Evolutionary conservation across 2,329 filamentous ascomycete species (phyloP).

Genomic region (Hypoxylon sp.): DNA sequence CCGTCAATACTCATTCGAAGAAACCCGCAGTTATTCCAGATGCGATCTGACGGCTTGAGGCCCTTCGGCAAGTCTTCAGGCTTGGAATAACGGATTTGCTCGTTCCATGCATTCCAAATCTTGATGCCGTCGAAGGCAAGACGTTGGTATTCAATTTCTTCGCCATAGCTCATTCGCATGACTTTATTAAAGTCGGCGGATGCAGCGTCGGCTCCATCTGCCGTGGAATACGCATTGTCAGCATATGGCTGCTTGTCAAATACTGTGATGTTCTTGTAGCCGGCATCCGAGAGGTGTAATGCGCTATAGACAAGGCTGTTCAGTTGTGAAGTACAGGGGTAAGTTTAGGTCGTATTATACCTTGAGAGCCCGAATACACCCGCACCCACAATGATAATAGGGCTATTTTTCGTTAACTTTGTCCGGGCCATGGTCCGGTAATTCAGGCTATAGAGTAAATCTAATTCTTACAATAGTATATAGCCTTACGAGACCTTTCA

Average conservation of each 20-base stretch:
- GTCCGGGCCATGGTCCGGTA: conserved; percentile 12
- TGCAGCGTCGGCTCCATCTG: conserved; percentile 54
- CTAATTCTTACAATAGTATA: not conserved
- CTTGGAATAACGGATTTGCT: conserved; percentile 51
- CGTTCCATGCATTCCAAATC: conserved; percentile 62
- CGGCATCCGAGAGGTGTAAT: conserved; percentile 58
- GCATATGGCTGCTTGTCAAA: conserved; percentile 62
- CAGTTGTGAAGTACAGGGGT: conserved; percentile 1
- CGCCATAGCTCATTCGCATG: conserved; percentile 58
- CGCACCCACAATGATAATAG: conserved; percentile 58
- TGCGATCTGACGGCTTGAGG: conserved; percentile 46
- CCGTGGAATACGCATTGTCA: conserved; percentile 57
- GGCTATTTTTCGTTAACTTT: conserved; percentile 27
- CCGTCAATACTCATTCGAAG: conserved; percentile 49
- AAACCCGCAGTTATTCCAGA: conserved; percentile 35
- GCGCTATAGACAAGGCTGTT: conserved; percentile 37
- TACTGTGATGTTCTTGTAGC: conserved; percentile 62
- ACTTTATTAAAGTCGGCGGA: conserved; percentile 60
- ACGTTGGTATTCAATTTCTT: conserved; percentile 60
- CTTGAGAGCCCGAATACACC: conserved; percentile 59
- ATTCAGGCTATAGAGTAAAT: not conserved
- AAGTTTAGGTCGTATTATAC: conserved; percentile 34
- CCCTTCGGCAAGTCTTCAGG: conserved; percentile 54
- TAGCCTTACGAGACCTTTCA: not conserved
- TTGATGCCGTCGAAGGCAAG: conserved; percentile 59